Percentiles rank a stretch among this genome's conserved stretches.
phyloP scores from a whole-genome alignment of 2,329 filamentous ascomycete genomes.

The Stachybotrys elegans region DNA sequence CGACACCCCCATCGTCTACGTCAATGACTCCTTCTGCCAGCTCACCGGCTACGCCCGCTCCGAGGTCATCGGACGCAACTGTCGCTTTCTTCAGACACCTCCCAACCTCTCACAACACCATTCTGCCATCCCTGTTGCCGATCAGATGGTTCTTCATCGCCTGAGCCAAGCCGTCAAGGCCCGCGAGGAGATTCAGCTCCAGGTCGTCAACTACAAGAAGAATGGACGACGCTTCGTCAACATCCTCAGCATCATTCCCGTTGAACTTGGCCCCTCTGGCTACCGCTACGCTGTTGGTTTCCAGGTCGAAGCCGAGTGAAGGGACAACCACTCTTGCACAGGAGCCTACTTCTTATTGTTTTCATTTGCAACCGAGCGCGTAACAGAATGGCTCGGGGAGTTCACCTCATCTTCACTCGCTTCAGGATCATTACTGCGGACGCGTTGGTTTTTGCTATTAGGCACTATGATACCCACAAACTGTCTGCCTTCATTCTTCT shows the following conservation, averaged over 20 bases:
- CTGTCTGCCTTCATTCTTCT: too few relatives aligned
- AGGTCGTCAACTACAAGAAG: constrained; percentile 75
- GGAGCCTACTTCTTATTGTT: too few relatives aligned
- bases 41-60: constrained; percentile 72
- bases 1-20: constrained; percentile 78
- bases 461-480: too few relatives aligned
- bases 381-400: too few relatives aligned
- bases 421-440: too few relatives aligned
- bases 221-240: constrained; percentile 78
- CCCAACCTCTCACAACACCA: constrained; percentile 38
- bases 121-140: constrained; percentile 8
- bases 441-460: too few relatives aligned
- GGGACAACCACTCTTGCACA: too few relatives aligned
- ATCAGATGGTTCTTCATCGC: constrained; percentile 51
- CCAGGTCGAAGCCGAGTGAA: constrained; percentile 58
- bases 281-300: constrained; percentile 77
- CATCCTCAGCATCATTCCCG: constrained; percentile 77
- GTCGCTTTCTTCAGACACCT: constrained; percentile 77
- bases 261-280: constrained; percentile 59
- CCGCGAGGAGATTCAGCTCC: constrained; percentile 41
- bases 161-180: constrained; percentile 42
- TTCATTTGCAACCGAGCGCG: too few relatives aligned
- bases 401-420: too few relatives aligned
- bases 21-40: constrained; percentile 71
- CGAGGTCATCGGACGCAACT: constrained; percentile 76